These are phyloP conservation scores for Rhizopogon vinicolor DNA, from an alignment of 768 basidiomycete species.

Conservation along the genomic window DNA sequence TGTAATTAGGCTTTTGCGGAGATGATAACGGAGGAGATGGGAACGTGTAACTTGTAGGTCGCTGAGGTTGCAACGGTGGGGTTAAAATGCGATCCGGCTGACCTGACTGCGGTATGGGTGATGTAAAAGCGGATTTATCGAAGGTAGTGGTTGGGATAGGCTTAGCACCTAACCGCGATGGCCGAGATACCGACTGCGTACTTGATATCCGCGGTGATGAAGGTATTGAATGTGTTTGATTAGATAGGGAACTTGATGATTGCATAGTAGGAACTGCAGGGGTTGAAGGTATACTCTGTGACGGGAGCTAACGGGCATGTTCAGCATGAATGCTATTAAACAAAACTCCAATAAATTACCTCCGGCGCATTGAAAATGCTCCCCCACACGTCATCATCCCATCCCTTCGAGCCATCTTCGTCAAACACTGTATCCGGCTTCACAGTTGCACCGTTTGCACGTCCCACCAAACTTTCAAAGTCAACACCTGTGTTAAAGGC, in stretches of 20 bases:
- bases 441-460: slow-evolving; percentile 38
- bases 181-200: slow-evolving; percentile 27
- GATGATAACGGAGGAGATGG: slow-evolving; percentile 5
- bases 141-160: slow-evolving; percentile 31
- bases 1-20: slow-evolving; percentile 52
- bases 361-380: slow-evolving; percentile 55
- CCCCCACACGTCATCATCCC: slow-evolving; percentile 88
- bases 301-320: background rate
- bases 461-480: slow-evolving; percentile 84
- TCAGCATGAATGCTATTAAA: background rate
- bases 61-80: slow-evolving; percentile 17
- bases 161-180: slow-evolving; percentile 36
- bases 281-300: slow-evolving; percentile 22
- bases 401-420: slow-evolving; percentile 32
- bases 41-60: slow-evolving; percentile 8
- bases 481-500: slow-evolving; percentile 54
- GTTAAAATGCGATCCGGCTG: slow-evolving; percentile 15
- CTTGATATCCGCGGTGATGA: slow-evolving; percentile 31
- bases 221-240: slow-evolving; percentile 33
- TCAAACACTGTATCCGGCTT: slow-evolving; percentile 41
- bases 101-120: slow-evolving; percentile 17
- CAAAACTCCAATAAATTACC: slow-evolving; percentile 14
- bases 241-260: background rate
- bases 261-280: slow-evolving; percentile 2
- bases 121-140: slow-evolving; percentile 21